phyloP scores from a whole-genome alignment of 1,139 yeast species.

The Citeromyces siamensis region DNA sequence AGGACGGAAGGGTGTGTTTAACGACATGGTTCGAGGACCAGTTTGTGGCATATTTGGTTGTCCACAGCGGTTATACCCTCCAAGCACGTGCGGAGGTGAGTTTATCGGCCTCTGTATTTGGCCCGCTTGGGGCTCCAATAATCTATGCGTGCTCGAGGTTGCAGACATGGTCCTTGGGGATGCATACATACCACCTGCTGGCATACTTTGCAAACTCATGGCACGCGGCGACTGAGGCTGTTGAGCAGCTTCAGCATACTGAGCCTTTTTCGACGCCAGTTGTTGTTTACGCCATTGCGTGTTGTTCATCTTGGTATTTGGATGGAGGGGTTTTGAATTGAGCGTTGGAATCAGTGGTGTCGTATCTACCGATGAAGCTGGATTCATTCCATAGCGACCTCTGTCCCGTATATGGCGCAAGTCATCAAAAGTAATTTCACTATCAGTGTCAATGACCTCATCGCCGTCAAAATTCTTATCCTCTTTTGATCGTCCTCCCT shows the following conservation, averaged over 20 bases:
- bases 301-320: conserved; percentile 22
- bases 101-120: too few relatives aligned
- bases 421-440: conserved; percentile 47
- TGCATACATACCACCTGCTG: conserved; percentile 15
- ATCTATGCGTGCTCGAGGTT: conserved; percentile 13
- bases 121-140: conserved; percentile 9
- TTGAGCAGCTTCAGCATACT: conserved; percentile 10
- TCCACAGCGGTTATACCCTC: conserved; percentile 6
- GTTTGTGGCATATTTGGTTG: conserved; percentile 8
- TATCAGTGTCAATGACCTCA: conserved; percentile 28
- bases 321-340: conserved; percentile 17
- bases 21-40: conserved; percentile 8
- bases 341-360: conserved; percentile 68
- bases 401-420: conserved; percentile 48
- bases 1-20: conserved; percentile 3
- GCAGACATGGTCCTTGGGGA: conserved; percentile 21
- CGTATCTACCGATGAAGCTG: conserved; percentile 32
- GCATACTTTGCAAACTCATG: conserved; percentile 43
- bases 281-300: conserved; percentile 57
- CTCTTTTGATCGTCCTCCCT: conserved; percentile 18
- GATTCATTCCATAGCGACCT: conserved; percentile 45
- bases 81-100: conserved; percentile 5
- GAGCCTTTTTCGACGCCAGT: conserved; percentile 55
- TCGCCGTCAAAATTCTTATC: conserved; percentile 39
- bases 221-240: conserved; percentile 29